Base-by-base conservation (phyloP, 2,329 filamentous ascomycete genomes). In the Fusarium sp. region DNA sequence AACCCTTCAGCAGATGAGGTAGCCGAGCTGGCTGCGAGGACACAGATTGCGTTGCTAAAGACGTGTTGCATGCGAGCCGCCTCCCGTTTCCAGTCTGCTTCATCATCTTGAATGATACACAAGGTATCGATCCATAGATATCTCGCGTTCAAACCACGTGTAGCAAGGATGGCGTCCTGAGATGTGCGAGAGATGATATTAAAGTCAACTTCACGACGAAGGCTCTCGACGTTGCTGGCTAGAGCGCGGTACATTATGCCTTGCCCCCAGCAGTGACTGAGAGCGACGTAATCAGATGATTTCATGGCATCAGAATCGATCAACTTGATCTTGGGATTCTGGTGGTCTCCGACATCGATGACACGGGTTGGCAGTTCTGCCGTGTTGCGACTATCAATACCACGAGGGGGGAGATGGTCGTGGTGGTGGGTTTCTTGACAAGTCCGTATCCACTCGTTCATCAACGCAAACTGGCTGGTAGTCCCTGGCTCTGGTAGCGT, bases 241-340 rank as follows among this genome's bases (percentile, higher is more conserved):
- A 52, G 1, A 5, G 54, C 50, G 0, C 52, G n/a, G 8, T 65
- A 47, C 6, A 15, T 65, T 3, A 13, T 34, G 1, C 37, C 18
- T 4, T 63, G 41, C 6, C 64, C 64, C 64, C 61, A 65, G 23
- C 61, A 65, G 27, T 66, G 64, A 15, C 57, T 62, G 2, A 62
- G 16, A 2, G 62, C 57, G 28, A 56, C 2, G 39, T 62, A 65
- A 2, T 48, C 23, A 1, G 7, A 8, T 2, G n/a, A 40, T 7
- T 27, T 11, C 44, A 58, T 48, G 0, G 7, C 36, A 8, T 41
- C 2, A 1, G 44, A 15, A 1, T 23, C 12, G 16, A 39, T 13
- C 18, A 58, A 44, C n/a, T 18, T 13, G 5, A 58, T 27, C 23
- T 31, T 40, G 0, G 54, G 43, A 1, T 23, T 18, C 7, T 40